Base-by-base conservation (phyloP, 176 grass and related monocot species). In the Ensete ventricosum region DNA sequence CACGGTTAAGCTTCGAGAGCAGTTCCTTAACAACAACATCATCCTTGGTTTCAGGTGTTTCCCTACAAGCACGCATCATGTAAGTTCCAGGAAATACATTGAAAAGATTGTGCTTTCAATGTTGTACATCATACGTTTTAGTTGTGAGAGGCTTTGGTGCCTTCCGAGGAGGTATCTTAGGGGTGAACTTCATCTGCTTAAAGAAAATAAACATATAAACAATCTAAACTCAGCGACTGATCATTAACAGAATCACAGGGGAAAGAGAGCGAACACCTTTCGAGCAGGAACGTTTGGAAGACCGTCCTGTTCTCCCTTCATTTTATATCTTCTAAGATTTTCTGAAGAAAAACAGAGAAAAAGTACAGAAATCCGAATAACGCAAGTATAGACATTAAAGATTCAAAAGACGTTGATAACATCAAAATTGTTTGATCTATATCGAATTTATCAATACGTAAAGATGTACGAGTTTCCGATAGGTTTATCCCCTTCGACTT, bases 41-140 rank as follows among this genome's bases (percentile, higher is more conserved):
- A 73, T 90, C 88, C 76, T 90, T 90, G 52, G 48, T 79, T 52
- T 87, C 84, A 73, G 77, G 6, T 43, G 73, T 81, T 27, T 90
- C 84, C 75, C 84, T 90, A 77, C 13, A 66, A 58, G 67, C 53
- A 81, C 74, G 16, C 14, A 76, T 21, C 8, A 11, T 12, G 54
- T 53, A 9, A 60, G 71, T 76, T 52, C 48, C 55, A 19, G 27
- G 50, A 72, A 62, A 27, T 8, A 75, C 4, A 43, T 43, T 6
- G 78, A 29, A 48, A 78, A 14, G 1, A 7, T 11, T 1, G 27
- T 17, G 72, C 16, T 57, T 69, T 54, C 4, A 54, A 70, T 73
- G 8, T 19, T 11, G 0, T 26, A 65, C 5, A 68, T 80, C 50
- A 78, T 76, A 87, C 79, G 50, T 19, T 64, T 90, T 90, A 1